Conservation (phyloP, 164 flowering plant species). For the Kalanchoe fedtschenkoi region DNA sequence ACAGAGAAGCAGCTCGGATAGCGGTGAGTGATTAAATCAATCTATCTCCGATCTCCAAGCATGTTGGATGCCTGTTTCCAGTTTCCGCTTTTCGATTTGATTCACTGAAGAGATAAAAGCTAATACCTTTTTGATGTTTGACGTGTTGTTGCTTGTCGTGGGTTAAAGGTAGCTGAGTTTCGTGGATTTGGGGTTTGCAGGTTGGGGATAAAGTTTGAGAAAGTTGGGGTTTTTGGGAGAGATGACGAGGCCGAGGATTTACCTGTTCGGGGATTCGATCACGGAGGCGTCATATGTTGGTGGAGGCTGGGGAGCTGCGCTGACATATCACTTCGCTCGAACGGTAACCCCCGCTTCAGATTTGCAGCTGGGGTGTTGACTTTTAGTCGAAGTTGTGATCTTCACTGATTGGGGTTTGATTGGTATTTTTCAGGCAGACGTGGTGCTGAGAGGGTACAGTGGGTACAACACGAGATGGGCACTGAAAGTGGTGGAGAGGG, state of each 20-base stretch:
- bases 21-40: too few species aligned
- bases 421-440: constrained; percentile 38
- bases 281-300: constrained; percentile 57
- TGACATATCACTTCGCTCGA: constrained; percentile 57
- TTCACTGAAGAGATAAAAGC: too few species aligned
- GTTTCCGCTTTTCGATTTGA: too few species aligned
- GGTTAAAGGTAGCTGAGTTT: too few species aligned
- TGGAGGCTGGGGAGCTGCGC: constrained; percentile 78
- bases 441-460: constrained; percentile 72
- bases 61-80: too few species aligned
- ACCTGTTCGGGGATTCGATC: constrained; percentile 81
- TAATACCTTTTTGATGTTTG: too few species aligned
- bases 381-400: neutral
- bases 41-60: too few species aligned
- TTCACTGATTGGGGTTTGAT: constrained; percentile 2
- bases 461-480: constrained; percentile 92
- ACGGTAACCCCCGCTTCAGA: constrained; percentile 20
- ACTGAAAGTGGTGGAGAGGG: constrained; percentile 31
- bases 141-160: too few species aligned
- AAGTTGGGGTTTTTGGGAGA: neutral
- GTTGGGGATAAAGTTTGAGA: neutral
- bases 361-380: neutral
- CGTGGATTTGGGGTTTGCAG: too few species aligned
- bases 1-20: too few species aligned
- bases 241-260: constrained; percentile 61